phyloP scores from a whole-genome alignment of 1,284 basidiomycete species.

The Caloboletus inedulis region DNA sequence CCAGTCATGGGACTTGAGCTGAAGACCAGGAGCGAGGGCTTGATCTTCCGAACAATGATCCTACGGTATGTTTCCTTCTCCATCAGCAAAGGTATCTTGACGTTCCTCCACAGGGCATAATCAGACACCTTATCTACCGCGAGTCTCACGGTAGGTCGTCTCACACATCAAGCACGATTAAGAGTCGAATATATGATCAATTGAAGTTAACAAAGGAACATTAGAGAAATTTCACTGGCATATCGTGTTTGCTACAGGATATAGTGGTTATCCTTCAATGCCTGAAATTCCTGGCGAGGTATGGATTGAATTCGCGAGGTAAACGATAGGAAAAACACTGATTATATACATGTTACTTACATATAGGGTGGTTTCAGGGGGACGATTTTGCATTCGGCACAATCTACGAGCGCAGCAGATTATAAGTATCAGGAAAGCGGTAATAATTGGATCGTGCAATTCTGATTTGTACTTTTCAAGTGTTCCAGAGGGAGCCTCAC shows the following conservation, averaged over 20 bases:
- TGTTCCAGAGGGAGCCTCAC: not conserved
- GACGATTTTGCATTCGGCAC: conserved; percentile 47
- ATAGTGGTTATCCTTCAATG: conserved; percentile 49
- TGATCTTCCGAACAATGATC: too few species aligned
- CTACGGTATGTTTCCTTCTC: conserved; percentile 5
- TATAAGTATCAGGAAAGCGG: too few species aligned
- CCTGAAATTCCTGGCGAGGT: conserved; percentile 33
- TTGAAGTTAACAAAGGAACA: conserved; percentile 42
- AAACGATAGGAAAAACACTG: conserved; percentile 34
- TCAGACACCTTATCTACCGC: conserved; percentile 60
- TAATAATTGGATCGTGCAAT: not conserved
- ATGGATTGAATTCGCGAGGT: not conserved
- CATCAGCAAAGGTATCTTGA: not conserved
- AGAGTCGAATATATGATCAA: conserved; percentile 47
- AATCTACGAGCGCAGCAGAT: conserved; percentile 40
- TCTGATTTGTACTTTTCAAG: not conserved
- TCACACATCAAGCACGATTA: conserved; percentile 53
- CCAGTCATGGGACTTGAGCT: too few species aligned
- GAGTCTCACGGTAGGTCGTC: conserved; percentile 13
- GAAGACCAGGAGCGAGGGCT: too few species aligned
- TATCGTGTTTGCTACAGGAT: conserved; percentile 63
- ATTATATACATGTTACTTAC: not conserved
- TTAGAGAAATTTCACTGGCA: too few species aligned
- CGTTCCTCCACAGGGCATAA: conserved; percentile 44
- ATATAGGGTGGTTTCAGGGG: conserved; percentile 42